Evolutionary conservation across 2,329 filamentous ascomycete genomes (phyloP), one percentile per base, ranked within the genome.

Genomic region (Diaporthe aspalathi): DNA sequence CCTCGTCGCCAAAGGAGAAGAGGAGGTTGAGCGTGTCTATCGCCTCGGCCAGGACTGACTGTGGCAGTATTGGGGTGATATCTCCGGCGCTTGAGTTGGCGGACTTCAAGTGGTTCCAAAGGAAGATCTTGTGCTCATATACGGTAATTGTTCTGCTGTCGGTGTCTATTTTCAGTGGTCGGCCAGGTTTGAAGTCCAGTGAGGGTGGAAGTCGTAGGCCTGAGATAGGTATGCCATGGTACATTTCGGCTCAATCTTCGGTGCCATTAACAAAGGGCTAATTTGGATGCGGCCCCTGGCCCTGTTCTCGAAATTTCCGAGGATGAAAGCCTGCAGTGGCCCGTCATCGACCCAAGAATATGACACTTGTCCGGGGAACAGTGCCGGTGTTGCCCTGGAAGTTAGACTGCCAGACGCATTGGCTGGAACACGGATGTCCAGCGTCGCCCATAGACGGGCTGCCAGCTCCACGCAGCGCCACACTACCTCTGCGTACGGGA

Each of bases 11-110:
- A 40, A 75, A 70, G 1, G 74, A 74, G 60, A 76, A 76, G 17
- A 76, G 73, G 2, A 76, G 47, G 49, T 76, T 76, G 4, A 76
- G 66, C 16, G 74, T 76, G 53, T 76, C 74, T n/a, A 76, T 72
- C 5, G 73, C 74, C 70, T 76, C 75, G 17, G 72, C 72, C 43
- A 76, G 66, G 17, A 73, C 56, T 6, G 71, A 52, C 3, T n/a
- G 40, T 1, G 62, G 45, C 3, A 66, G 62, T 1, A 66, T 20
- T 16, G 47, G 14, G 5, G 35, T 7, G 22, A 5, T 40, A 29
- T 66, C 50, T 9, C 17, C 5, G 29, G 16, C 22, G 5, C 35
- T 6, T 8, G 29, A 8, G 1, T 12, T 12, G 17, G 29, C 43
- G 14, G 22, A 50, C 9, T 7, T 24, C 16, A 62, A 45, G 50